Evolutionary conservation across 495 filamentous ascomycete genomes (phyloP).

Genomic region (Delitschia confertaspora): DNA sequence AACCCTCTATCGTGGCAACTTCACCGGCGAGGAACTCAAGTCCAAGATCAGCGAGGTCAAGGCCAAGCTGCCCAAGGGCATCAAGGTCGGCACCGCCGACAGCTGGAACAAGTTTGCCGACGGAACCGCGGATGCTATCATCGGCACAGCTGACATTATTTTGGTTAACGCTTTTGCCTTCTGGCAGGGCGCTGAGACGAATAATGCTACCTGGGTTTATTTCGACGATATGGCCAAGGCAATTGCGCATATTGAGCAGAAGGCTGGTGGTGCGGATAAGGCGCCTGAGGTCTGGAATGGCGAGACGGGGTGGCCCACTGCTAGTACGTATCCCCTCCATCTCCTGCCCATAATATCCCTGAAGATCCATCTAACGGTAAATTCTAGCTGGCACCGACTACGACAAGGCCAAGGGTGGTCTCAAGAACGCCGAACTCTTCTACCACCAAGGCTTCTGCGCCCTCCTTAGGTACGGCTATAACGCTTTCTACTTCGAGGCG

Average conservation of each 20-base stretch:
- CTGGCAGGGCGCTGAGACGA: constrained; percentile 62
- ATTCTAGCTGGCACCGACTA: constrained; percentile 52
- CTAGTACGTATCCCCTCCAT: constrained; percentile 32
- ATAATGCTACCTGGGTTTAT: constrained; percentile 59
- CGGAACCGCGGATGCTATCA: constrained; percentile 60
- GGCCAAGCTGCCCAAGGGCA: constrained; percentile 39
- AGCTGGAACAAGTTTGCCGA: constrained; percentile 75
- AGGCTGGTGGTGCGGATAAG: constrained; percentile 44
- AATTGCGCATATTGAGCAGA: constrained; percentile 55
- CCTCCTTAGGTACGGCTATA: constrained; percentile 61
- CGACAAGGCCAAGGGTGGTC: constrained; percentile 53
- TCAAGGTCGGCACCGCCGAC: constrained; percentile 69
- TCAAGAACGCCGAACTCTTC: constrained; percentile 51
- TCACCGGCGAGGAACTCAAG: constrained; percentile 55
- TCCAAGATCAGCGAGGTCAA: constrained; percentile 55
- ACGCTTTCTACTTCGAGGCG: constrained; percentile 78
- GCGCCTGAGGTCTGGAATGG: constrained; percentile 59
- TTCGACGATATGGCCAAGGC: constrained; percentile 68
- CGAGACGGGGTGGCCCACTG: constrained; percentile 63
- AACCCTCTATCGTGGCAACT: constrained; percentile 62
- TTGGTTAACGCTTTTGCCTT: constrained; percentile 77
- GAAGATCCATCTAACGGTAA: constrained; percentile 6
- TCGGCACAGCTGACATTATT: constrained; percentile 55
- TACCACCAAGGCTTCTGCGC: constrained; percentile 62
- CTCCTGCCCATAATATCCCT: not conserved